phyloP scores from a whole-genome alignment of 805 yeast species.

The Pichia occidentalis region DNA sequence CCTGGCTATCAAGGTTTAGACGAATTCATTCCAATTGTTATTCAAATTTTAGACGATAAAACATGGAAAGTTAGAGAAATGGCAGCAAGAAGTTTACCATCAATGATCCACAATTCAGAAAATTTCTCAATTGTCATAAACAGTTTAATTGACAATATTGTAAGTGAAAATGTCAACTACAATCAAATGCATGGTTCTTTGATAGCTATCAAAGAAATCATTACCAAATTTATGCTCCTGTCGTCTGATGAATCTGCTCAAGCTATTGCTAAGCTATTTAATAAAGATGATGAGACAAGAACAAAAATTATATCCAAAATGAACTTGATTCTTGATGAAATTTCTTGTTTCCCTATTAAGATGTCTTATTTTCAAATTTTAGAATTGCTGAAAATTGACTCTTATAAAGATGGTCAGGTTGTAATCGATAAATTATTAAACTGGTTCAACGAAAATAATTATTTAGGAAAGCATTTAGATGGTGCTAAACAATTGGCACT shows the following conservation, averaged over 20 bases:
- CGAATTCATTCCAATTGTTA: constrained; percentile 45
- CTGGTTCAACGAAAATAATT: constrained; percentile 32
- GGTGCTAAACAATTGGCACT: constrained; percentile 48
- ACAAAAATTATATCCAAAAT: constrained; percentile 16
- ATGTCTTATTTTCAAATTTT: constrained; percentile 21
- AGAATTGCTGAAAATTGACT: constrained; percentile 1
- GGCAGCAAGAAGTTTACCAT: constrained; percentile 66
- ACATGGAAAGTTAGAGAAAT: constrained; percentile 85
- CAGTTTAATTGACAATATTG: constrained; percentile 10
- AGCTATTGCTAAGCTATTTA: neutral
- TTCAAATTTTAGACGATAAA: constrained; percentile 41
- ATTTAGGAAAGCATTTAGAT: constrained; percentile 28
- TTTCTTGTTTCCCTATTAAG: constrained; percentile 20
- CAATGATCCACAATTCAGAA: constrained; percentile 35
- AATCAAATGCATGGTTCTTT: constrained; percentile 57
- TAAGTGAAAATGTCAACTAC: constrained; percentile 21
- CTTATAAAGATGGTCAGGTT: constrained; percentile 1
- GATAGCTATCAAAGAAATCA: constrained; percentile 39
- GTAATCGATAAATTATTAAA: constrained; percentile 25
- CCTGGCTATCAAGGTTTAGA: constrained; percentile 46
- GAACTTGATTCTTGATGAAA: constrained; percentile 11
- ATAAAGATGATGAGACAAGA: constrained; percentile 4
- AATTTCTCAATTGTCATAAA: constrained; percentile 25
- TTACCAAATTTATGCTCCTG: constrained; percentile 12
- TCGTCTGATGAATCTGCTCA: constrained; percentile 4